Base-by-base conservation (phyloP, 1,139 yeast species). In the Zhuliangozyma blackwelliae region DNA sequence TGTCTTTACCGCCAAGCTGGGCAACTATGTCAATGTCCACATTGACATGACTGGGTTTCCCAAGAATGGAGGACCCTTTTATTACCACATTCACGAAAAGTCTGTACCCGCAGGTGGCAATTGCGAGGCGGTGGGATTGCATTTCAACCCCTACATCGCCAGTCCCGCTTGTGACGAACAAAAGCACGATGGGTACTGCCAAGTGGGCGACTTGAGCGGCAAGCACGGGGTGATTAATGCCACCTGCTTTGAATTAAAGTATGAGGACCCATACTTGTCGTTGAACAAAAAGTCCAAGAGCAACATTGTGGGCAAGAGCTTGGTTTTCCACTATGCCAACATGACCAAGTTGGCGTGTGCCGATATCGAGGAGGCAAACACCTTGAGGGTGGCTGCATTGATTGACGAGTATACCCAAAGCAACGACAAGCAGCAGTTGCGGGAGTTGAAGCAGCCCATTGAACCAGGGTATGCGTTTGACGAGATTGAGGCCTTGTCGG, bases 161-260 rank as follows among this genome's bases (percentile, higher is more conserved):
- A 53, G 68, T 12, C 52, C 61, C 3, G 62, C 63, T 34, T 77
- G 82, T 54, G 69, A 65, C 32, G 46, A 48, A 10, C 68, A 68
- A 41, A 65, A 63, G 16, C 65, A 68, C 46, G 81, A 79, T 54
- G 60, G 78, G 8, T 62, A 57, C 34, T 77, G 83, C 53, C 76
- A 75, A 54, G 69, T 77, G 25, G 84, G 85, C 32, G 83, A 79
- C 50, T 71, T 79, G 46, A 72, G 80, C 32, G 84, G 84, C 25
- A 79, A 78, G 50, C 82, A 78, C 53, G 85, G 84, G 3, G 63
- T 64, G 57, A 73, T 78, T 44, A 65, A 75, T 48, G 63, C 77
- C 21, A 75, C 80, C 3, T 75, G 80, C 48, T 74, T 69, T 54
- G 77, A 75, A 50, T 61, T 74, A 22, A 65, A 64, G 41, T 78